These are phyloP conservation scores for Termitomyces sp. DNA, from an alignment of 768 basidiomycete genomes.

Conservation along the genomic window DNA sequence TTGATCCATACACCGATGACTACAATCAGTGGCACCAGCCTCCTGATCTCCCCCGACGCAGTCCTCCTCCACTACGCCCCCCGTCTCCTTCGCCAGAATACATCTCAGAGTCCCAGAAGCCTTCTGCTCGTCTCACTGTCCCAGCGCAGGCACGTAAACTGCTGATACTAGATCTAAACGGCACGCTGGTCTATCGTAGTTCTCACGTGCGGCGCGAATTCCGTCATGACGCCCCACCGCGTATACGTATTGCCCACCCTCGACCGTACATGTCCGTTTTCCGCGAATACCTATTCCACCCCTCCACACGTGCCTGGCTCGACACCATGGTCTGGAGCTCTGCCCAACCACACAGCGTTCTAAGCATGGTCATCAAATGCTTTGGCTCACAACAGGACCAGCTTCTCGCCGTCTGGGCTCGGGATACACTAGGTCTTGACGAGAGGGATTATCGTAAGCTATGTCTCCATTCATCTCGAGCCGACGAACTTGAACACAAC, in stretches of 20 bases:
- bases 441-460: conserved; percentile 62
- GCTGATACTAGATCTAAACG: conserved; percentile 74
- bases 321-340: conserved; percentile 90
- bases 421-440: conserved; percentile 72
- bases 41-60: not conserved
- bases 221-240: conserved; percentile 8
- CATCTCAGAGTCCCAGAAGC: conserved; percentile 24
- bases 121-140: conserved; percentile 24
- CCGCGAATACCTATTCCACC: conserved; percentile 59
- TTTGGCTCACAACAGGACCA: conserved; percentile 44
- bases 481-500: not conserved
- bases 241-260: conserved; percentile 43
- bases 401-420: conserved; percentile 71
- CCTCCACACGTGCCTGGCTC: conserved; percentile 59
- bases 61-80: not conserved
- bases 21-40: not conserved
- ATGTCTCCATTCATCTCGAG: not conserved
- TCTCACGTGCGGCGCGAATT: conserved; percentile 24
- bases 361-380: conserved; percentile 65
- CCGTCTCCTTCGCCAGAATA: conserved; percentile 29
- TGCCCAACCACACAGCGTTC: conserved; percentile 77
- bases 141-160: conserved; percentile 49
- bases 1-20: conserved; percentile 23
- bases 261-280: conserved; percentile 69
- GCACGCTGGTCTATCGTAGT: conserved; percentile 65